A percentile compares a stretch with the other conserved stretches of the same genome.
Evolutionary conservation across 2,329 filamentous ascomycete species (phyloP).

Genomic region (Pseudogymnoascus sp.): DNA sequence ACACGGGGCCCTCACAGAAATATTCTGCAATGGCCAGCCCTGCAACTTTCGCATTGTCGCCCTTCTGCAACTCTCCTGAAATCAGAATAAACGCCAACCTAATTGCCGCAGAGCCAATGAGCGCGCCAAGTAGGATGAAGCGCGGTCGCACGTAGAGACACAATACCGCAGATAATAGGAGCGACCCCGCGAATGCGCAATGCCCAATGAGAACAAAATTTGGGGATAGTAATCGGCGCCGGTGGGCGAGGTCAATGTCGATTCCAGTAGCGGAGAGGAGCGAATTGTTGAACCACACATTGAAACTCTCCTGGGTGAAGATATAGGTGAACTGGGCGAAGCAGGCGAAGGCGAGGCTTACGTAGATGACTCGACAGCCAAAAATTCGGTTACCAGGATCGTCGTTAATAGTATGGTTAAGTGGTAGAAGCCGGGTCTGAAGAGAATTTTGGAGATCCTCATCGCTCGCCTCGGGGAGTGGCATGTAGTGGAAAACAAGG

Average conservation of each 20-base stretch:
- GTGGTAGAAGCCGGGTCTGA: conserved; percentile 58
- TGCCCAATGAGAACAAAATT: conserved; percentile 35
- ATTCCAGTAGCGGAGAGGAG: conserved; percentile 33
- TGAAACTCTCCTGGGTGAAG: conserved; percentile 62
- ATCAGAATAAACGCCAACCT: conserved; percentile 37
- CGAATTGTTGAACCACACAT: conserved; percentile 53
- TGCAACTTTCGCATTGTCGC: conserved; percentile 26
- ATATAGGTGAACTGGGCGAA: conserved; percentile 74
- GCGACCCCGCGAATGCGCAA: conserved; percentile 47
- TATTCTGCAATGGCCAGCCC: conserved; percentile 62
- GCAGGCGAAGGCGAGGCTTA: conserved; percentile 60
- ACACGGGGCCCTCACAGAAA: conserved; percentile 72
- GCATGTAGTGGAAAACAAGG: conserved; percentile 58
- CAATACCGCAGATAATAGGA: conserved; percentile 63
- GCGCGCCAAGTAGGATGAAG: conserved; percentile 61
- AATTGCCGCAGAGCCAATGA: conserved; percentile 45
- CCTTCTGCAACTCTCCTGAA: conserved; percentile 32
- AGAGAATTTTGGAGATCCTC: conserved; percentile 27
- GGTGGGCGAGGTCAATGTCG: conserved; percentile 14
- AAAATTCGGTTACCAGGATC: conserved; percentile 59
- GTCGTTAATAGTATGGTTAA: conserved; percentile 68
- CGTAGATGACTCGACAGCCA: conserved; percentile 43
- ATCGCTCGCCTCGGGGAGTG: conserved; percentile 51
- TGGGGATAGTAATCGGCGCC: conserved; percentile 30
- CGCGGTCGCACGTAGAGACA: conserved; percentile 56